These are phyloP conservation scores for Aspergillus sp. DNA, from an alignment of 2,329 filamentous ascomycete genomes.

Conservation along the genomic window DNA sequence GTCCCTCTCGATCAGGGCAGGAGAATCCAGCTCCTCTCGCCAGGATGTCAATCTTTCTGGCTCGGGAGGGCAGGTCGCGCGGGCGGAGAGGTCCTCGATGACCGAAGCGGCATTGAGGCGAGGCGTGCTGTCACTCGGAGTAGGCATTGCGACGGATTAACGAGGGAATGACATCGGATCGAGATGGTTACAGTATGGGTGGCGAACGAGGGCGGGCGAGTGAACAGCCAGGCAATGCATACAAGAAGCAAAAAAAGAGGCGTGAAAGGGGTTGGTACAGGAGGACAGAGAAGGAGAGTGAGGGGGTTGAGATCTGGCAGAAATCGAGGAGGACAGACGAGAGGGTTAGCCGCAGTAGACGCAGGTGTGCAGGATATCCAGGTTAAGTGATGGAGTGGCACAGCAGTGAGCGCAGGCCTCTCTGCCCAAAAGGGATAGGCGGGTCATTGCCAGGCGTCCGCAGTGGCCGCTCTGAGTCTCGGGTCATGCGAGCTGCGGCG, in stretches of 20 bases:
- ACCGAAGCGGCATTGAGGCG: constrained; percentile 43
- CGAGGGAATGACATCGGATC: constrained; percentile 37
- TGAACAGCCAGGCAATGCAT: constrained; percentile 10
- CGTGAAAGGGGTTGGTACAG: constrained; percentile 5
- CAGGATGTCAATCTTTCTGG: constrained; percentile 33
- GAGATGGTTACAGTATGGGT: constrained; percentile 19
- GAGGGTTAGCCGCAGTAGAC: constrained; percentile 7
- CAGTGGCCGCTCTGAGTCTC: not conserved
- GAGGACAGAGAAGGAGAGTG: constrained; percentile 12
- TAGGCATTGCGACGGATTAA: constrained; percentile 51
- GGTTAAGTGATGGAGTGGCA: constrained; percentile 2
- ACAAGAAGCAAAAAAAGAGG: constrained; percentile 11
- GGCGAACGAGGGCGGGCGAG: constrained; percentile 24
- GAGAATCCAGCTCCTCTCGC: constrained; percentile 32
- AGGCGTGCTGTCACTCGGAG: constrained; percentile 47
- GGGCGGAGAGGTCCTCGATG: constrained; percentile 45
- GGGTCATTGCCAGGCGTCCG: constrained; percentile 7
- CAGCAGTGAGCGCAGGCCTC: constrained; percentile 12
- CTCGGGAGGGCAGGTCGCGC: constrained; percentile 53
- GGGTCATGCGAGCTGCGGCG: constrained; percentile 42
- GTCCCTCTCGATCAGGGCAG: constrained; percentile 23
- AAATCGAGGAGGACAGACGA: constrained; percentile 3
- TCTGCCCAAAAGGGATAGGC: constrained; percentile 24
- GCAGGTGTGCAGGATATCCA: constrained; percentile 5
- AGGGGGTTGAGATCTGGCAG: constrained; percentile 5